Percentiles rank a stretch among this genome's conserved stretches.
Conservation (phyloP, 805 yeast species). For the Ogataea thermomethanolica region DNA sequence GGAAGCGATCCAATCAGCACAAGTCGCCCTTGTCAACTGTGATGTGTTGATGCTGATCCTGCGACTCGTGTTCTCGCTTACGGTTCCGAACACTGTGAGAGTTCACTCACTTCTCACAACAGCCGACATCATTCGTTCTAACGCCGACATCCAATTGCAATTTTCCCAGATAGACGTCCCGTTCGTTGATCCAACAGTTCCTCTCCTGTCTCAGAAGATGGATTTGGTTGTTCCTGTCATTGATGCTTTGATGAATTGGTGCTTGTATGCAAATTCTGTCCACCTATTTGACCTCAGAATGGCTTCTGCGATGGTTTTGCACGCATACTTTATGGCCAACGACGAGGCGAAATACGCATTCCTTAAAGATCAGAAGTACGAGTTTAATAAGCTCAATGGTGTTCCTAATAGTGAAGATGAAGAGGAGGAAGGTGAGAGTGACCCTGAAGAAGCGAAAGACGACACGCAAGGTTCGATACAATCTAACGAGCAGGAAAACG, state of each 20-base stretch:
- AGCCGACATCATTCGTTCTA: conserved; percentile 70
- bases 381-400: conserved; percentile 34
- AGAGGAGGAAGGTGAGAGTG: conserved; percentile 1
- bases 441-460: not conserved
- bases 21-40: conserved; percentile 52
- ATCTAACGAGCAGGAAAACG: not conserved
- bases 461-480: not conserved
- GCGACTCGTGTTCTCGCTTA: conserved; percentile 64
- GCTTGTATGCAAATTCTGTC: conserved; percentile 71
- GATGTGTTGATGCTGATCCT: conserved; percentile 65
- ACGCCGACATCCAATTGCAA: conserved; percentile 61
- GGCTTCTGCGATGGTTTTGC: conserved; percentile 63
- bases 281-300: conserved; percentile 80
- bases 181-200: conserved; percentile 64
- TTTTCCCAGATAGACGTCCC: conserved; percentile 89
- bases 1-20: conserved; percentile 59
- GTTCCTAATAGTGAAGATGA: conserved; percentile 16
- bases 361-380: conserved; percentile 59
- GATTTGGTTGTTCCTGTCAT: conserved; percentile 60
- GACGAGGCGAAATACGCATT: conserved; percentile 58
- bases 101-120: conserved; percentile 67
- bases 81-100: conserved; percentile 63
- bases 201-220: conserved; percentile 29
- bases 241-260: conserved; percentile 78
- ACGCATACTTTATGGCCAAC: conserved; percentile 66